These are phyloP conservation scores for Penicillium roqueforti DNA, from an alignment of 495 filamentous ascomycete species.

Conservation along the genomic window DNA sequence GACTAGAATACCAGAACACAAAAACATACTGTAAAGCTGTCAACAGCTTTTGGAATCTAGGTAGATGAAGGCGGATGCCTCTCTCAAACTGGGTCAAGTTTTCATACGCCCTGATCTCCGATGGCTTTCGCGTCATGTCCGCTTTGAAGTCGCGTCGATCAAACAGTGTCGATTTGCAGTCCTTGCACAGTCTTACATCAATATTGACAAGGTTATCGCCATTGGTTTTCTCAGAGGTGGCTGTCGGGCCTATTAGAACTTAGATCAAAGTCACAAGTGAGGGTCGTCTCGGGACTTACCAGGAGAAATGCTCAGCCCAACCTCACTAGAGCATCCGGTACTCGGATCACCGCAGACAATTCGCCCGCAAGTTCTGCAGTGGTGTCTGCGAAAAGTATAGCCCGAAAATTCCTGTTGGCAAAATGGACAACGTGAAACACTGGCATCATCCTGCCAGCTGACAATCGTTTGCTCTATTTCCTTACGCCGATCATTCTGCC, in stretches of 20 bases:
- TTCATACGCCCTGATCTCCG: constrained; percentile 78
- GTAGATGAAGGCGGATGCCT: constrained; percentile 79
- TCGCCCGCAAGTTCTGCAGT: constrained; percentile 87
- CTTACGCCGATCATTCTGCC: constrained; percentile 65
- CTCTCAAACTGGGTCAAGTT: constrained; percentile 84
- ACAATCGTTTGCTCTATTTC: constrained; percentile 85
- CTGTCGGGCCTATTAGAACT: constrained; percentile 36
- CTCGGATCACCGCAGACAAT: constrained; percentile 85
- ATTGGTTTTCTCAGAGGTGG: constrained; percentile 56
- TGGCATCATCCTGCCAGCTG: constrained; percentile 89
- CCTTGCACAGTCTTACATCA: constrained; percentile 86
- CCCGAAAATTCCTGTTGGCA: constrained; percentile 90
- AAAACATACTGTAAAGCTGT: constrained; percentile 55
- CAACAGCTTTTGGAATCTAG: constrained; percentile 81
- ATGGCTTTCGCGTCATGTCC: constrained; percentile 61
- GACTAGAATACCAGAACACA: constrained; percentile 16
- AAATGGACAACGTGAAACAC: constrained; percentile 78
- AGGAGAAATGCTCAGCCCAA: constrained; percentile 71
- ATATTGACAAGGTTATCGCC: constrained; percentile 55
- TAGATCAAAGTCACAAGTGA: not conserved
- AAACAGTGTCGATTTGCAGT: constrained; percentile 83
- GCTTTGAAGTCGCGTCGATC: constrained; percentile 75
- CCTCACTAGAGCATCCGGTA: constrained; percentile 80
- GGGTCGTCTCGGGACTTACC: constrained; percentile 47
- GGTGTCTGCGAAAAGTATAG: constrained; percentile 86